Base-by-base conservation (phyloP, 163 green algal genomes). In the Chlamydomonas reinhardtii region DNA sequence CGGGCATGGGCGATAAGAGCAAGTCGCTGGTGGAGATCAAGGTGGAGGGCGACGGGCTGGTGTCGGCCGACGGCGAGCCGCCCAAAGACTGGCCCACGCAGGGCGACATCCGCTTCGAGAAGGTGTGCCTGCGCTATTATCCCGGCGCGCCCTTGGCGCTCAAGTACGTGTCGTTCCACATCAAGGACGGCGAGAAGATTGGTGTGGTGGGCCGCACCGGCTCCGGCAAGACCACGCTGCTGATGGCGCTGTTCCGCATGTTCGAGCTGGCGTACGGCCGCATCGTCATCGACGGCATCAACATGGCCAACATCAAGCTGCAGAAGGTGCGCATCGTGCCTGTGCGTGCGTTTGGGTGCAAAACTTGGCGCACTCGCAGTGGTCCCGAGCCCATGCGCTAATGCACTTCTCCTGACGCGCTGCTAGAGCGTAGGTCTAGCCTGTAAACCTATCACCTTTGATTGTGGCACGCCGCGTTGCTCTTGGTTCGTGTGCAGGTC, bases 161-260 rank as follows among this genome's bases (percentile, higher is more conserved):
- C 52, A 90, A 91, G 62, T 90, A 88, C 77, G 82, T 97, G 17
- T 92, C 37, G 77, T 92, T 95, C 78, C 80, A 90, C 37, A 90
- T 96, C 69, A 52, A 88, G 34, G 83, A 92, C 34, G 88, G 91
- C 29, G 94, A 97, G 93, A 96, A 93, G 72, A 69, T 84, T 74
- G 92, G 92, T 37, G 89, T 95, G 34, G 91, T 94, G 11, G 92
- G 92, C 25, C 91, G 92, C 78, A 95, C 92, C 5, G 92, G 92
- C 85, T 89, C 61, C 70, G 92, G 92, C 79, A 95, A 95, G 88
- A 94, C 92, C 3, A 94, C 92, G 24, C 88, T 95, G 84, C 86
- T 95, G 62, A 92, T 95, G 92, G 91, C 91, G 15, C 90, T 95
- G n/a, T 95, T 94, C 89, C 88, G 91, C 73, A 94, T 94, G 92